These are phyloP conservation scores for Apostasia shenzhenica DNA, from an alignment of 106 monocot genomes.

Conservation along the genomic window DNA sequence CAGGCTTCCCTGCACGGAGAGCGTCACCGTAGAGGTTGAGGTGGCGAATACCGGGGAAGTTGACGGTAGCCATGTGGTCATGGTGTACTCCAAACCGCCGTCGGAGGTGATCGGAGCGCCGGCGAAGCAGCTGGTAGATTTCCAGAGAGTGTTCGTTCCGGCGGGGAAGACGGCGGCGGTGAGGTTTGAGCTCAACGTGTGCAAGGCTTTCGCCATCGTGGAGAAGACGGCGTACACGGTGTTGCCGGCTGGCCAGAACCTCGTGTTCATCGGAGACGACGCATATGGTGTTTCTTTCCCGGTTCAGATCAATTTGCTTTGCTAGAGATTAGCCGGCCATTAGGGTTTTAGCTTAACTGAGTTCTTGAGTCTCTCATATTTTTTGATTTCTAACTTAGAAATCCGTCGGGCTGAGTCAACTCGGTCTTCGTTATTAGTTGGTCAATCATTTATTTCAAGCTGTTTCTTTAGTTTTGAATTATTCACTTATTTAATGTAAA, in stretches of 20 bases:
- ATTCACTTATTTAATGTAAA: too few relatives aligned
- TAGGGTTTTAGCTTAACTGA: too few relatives aligned
- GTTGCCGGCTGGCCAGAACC: constrained; percentile 8
- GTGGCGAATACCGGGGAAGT: constrained; percentile 4
- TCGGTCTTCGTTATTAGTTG: too few relatives aligned
- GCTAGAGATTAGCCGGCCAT: too few relatives aligned
- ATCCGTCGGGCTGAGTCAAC: too few relatives aligned
- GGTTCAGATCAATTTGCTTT: too few relatives aligned
- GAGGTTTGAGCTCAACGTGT: constrained; percentile 6
- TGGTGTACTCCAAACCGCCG: not conserved
- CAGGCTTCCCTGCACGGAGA: not conserved
- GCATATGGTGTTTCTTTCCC: too few relatives aligned
- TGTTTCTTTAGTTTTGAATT: too few relatives aligned
- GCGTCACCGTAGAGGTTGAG: constrained; percentile 1
- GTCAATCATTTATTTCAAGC: too few relatives aligned
- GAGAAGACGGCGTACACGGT: constrained; percentile 4
- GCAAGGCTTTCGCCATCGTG: constrained; percentile 11
- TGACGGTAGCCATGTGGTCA: constrained; percentile 1
- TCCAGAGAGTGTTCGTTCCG: constrained; percentile 4
- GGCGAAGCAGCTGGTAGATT: constrained; percentile 7
- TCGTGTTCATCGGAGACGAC: not conserved
- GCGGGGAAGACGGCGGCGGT: not conserved
- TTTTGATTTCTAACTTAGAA: too few relatives aligned
- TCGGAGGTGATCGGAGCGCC: not conserved
- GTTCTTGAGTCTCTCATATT: too few relatives aligned